A percentile compares a stretch with the other conserved stretches of the same genome.
Evolutionary conservation across 108 stramenopile species (phyloP).

Genomic region (Bacterosira constricta): DNA sequence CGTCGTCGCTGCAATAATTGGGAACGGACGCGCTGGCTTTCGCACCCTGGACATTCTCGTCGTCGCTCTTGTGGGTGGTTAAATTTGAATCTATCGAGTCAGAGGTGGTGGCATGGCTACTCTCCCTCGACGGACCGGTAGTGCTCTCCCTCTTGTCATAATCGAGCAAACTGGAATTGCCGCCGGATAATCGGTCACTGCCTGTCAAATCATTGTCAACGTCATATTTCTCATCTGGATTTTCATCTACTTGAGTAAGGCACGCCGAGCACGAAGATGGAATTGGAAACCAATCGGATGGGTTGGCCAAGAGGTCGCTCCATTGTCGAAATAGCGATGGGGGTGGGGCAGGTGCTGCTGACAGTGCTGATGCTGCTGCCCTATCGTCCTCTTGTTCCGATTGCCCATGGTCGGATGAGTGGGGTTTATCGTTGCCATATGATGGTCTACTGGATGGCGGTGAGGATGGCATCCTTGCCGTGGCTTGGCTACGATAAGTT

Average conservation of each 20-base stretch:
- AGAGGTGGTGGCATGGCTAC: not conserved
- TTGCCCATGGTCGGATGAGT: no score
- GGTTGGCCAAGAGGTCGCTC: not conserved
- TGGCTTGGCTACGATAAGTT: no score
- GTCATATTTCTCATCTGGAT: not conserved
- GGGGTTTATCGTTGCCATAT: no score
- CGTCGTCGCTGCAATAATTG: not conserved
- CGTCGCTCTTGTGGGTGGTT: not conserved
- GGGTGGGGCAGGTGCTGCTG: not conserved
- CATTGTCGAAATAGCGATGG: not conserved
- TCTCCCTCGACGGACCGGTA: not conserved
- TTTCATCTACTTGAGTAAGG: not conserved
- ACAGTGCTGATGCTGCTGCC: no score
- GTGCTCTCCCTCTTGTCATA: not conserved
- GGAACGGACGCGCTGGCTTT: not conserved
- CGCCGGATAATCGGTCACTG: not conserved
- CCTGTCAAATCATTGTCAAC: not conserved
- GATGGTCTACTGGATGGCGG: no score
- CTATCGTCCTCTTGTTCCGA: no score
- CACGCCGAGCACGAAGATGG: constrained; percentile 1
- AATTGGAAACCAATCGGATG: not conserved
- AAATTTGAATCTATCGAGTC: not conserved
- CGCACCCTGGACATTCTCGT: not conserved
- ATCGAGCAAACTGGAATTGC: not conserved
- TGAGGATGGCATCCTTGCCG: no score